Evolutionary conservation across 805 yeast genomes (phyloP).

Genomic region (Kodamaea hsintzibuensis): DNA sequence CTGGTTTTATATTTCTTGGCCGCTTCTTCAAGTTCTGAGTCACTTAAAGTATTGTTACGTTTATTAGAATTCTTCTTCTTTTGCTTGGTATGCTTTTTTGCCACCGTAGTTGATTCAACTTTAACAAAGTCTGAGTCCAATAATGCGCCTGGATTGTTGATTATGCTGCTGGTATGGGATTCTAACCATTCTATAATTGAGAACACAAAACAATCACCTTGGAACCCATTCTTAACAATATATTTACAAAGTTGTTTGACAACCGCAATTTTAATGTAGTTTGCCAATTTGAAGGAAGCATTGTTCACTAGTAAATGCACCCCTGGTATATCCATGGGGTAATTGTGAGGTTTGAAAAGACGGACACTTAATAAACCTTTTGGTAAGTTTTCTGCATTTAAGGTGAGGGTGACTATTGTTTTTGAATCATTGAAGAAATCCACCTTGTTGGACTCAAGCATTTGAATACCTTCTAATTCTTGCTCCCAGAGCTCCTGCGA

Average conservation of each 20-base stretch:
- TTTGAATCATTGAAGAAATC: conserved; percentile 23
- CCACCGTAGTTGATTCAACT: conserved; percentile 8
- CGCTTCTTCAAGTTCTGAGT: not conserved
- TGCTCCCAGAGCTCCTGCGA: conserved; percentile 63
- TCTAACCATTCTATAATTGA: conserved; percentile 78
- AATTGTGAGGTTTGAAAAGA: conserved; percentile 35
- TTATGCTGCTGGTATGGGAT: conserved; percentile 54
- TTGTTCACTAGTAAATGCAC: conserved; percentile 49
- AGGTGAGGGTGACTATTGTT: conserved; percentile 34
- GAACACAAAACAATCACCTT: conserved; percentile 73
- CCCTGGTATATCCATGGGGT: conserved; percentile 74
- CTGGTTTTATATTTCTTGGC: conserved; percentile 2
- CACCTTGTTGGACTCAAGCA: conserved; percentile 56
- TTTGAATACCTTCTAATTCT: conserved; percentile 67
- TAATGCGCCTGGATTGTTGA: conserved; percentile 76
- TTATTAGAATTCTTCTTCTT: not conserved
- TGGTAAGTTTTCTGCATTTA: conserved; percentile 20
- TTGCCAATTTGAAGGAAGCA: conserved; percentile 56
- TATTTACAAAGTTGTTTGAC: conserved; percentile 47
- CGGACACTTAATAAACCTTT: conserved; percentile 23
- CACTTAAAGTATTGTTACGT: not conserved
- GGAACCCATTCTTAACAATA: conserved; percentile 40
- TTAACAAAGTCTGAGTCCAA: conserved; percentile 10
- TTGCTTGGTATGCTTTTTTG: not conserved
- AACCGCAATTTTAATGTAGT: conserved; percentile 64